Conservation (phyloP, 1,284 basidiomycete species). For the Trichosporon ovoides region DNA sequence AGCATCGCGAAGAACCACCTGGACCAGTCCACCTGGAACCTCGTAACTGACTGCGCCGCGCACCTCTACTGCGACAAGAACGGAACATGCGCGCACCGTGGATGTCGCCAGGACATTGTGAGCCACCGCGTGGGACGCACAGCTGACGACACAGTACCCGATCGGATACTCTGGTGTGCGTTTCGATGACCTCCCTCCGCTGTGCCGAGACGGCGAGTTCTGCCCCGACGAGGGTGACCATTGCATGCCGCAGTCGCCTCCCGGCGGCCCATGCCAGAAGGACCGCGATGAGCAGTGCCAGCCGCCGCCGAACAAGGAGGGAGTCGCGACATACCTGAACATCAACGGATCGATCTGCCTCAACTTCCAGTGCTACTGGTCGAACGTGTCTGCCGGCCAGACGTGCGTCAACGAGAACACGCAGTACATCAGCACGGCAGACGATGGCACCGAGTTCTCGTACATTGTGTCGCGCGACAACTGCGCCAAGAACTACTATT, state of each 20-base stretch:
- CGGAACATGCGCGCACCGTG: slow-evolving; percentile 59
- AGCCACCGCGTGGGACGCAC: slow-evolving; percentile 12
- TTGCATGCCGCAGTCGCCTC: slow-evolving; percentile 60
- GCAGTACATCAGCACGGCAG: slow-evolving; percentile 62
- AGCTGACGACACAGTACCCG: slow-evolving; percentile 36
- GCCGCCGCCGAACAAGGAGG: slow-evolving; percentile 59
- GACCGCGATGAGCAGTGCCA: slow-evolving; percentile 81
- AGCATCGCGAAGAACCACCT: slow-evolving; percentile 57
- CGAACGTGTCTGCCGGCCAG: slow-evolving; percentile 62
- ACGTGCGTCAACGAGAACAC: slow-evolving; percentile 71
- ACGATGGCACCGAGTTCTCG: slow-evolving; percentile 55
- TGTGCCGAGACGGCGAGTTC: slow-evolving; percentile 56
- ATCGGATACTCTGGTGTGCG: slow-evolving; percentile 45
- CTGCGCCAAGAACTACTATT: slow-evolving; percentile 59
- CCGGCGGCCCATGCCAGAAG: slow-evolving; percentile 70
- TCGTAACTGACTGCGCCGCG: slow-evolving; percentile 68
- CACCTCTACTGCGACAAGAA: slow-evolving; percentile 61
- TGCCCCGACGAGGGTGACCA: slow-evolving; percentile 77
- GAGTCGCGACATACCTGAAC: slow-evolving; percentile 65
- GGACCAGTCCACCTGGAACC: slow-evolving; percentile 66
- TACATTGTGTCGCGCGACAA: slow-evolving; percentile 71
- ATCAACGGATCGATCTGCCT: slow-evolving; percentile 75
- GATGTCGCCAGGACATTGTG: slow-evolving; percentile 69
- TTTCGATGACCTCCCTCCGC: slow-evolving; percentile 55
- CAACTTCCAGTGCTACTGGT: slow-evolving; percentile 71